A percentile compares a stretch with the other conserved stretches of the same genome.
Conservation (phyloP, 768 basidiomycete species). For the Termitomyces sp. region DNA sequence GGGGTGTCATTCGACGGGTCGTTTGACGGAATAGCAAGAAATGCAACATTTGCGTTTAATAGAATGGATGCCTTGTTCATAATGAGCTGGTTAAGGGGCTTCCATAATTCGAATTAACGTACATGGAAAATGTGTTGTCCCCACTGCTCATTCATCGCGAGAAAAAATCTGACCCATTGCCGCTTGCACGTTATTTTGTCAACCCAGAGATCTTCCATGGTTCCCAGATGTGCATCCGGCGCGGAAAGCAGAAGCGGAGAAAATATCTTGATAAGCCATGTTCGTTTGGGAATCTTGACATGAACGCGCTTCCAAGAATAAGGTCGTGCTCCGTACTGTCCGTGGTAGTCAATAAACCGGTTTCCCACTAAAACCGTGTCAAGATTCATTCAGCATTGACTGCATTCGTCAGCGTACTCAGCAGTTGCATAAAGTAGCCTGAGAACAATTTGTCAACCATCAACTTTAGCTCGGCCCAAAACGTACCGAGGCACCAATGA, state of each 20-base stretch:
- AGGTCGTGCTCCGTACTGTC: constrained; percentile 37
- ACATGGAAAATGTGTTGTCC: constrained; percentile 39
- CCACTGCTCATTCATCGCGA: constrained; percentile 32
- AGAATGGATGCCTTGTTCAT: constrained; percentile 38
- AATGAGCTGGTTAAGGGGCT: constrained; percentile 21
- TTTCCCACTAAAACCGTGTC: constrained; percentile 4
- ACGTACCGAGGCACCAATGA: constrained; percentile 9
- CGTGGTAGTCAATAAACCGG: constrained; percentile 36
- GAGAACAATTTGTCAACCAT: background rate
- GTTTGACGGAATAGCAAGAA: constrained; percentile 37
- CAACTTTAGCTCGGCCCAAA: background rate
- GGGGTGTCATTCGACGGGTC: constrained; percentile 26
- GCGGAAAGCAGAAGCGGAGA: constrained; percentile 39
- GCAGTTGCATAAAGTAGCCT: background rate
- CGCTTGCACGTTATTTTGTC: constrained; percentile 32
- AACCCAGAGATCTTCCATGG: constrained; percentile 41
- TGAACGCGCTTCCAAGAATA: constrained; percentile 21
- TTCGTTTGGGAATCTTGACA: constrained; percentile 17
- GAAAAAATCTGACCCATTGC: constrained; percentile 34
- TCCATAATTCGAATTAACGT: constrained; percentile 4
- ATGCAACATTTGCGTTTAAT: constrained; percentile 42
- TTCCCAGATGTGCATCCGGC: constrained; percentile 35
- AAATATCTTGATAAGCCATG: constrained; percentile 37
- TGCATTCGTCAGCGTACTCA: background rate
- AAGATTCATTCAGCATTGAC: background rate